Evolutionary conservation across 257 asterid species (phyloP).

Genomic region (Plantago elongata): DNA sequence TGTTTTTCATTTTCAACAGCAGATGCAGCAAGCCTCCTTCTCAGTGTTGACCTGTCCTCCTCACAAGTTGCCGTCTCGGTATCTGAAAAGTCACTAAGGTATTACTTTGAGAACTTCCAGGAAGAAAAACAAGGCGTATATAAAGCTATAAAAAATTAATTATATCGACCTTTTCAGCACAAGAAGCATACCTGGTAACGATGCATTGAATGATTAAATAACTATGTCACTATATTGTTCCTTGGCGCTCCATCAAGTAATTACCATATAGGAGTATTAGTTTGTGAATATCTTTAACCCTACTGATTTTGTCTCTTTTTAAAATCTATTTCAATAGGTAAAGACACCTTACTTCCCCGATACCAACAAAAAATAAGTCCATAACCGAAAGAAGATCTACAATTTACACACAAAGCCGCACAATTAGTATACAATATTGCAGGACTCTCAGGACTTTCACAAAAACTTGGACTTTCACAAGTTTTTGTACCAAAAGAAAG

Average conservation of each 20-base stretch:
- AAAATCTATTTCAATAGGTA: no score
- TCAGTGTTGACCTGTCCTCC: constrained; percentile 53
- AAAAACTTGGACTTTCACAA: no score
- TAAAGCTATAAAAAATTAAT: constrained; percentile 11
- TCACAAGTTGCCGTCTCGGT: constrained; percentile 61
- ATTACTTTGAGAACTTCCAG: constrained; percentile 2
- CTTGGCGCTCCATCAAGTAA: not conserved
- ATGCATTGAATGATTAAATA: not conserved
- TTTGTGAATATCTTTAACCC: not conserved
- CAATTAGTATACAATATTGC: no score
- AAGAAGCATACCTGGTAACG: not conserved
- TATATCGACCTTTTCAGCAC: constrained; percentile 8
- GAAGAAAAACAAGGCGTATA: constrained; percentile 6
- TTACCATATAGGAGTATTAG: not conserved
- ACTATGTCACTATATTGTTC: not conserved
- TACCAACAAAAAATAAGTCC: no score
- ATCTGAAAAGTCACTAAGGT: constrained; percentile 41
- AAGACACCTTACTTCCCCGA: no score
- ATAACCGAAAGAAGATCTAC: no score
- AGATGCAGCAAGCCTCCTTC: constrained; percentile 74
- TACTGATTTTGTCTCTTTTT: no score
- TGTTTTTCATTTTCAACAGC: constrained; percentile 79
- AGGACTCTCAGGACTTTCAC: no score
- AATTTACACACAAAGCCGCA: no score
- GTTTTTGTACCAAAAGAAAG: no score